These are phyloP conservation scores for Serpula lacrymans DNA, from an alignment of 768 basidiomycete genomes.

Conservation along the genomic window DNA sequence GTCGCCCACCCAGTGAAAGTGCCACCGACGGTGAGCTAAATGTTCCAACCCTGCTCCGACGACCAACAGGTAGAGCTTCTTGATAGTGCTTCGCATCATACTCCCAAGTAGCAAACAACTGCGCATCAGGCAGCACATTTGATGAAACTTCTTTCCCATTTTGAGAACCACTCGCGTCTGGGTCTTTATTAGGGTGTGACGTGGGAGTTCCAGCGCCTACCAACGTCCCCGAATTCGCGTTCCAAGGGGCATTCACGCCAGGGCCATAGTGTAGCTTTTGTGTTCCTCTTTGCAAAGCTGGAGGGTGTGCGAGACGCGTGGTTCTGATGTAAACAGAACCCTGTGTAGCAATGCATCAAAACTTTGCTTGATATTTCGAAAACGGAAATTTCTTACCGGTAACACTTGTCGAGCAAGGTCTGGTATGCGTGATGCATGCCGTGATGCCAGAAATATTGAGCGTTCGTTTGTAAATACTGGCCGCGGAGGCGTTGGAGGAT, in stretches of 20 bases:
- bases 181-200: conserved; percentile 3
- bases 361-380: too few relatives aligned
- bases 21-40: conserved; percentile 9
- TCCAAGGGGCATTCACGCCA: conserved; percentile 43
- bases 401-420: conserved; percentile 64
- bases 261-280: conserved; percentile 41
- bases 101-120: conserved; percentile 49
- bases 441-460: conserved; percentile 60
- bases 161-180: conserved; percentile 14
- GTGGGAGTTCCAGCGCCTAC: not conserved
- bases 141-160: conserved; percentile 29
- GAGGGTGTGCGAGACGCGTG: conserved; percentile 62
- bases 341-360: conserved; percentile 30
- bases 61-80: conserved; percentile 30
- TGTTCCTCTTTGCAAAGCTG: conserved; percentile 48
- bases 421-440: conserved; percentile 63
- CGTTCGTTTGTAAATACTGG: conserved; percentile 44
- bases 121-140: conserved; percentile 42
- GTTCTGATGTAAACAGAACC: conserved; percentile 56
- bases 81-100: conserved; percentile 42
- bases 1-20: conserved; percentile 1
- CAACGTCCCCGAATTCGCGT: conserved; percentile 25
- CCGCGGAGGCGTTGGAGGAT: conserved; percentile 35
- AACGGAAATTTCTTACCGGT: conserved; percentile 66
- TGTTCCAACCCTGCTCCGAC: conserved; percentile 25